A percentile compares a stretch with the other conserved stretches of the same genome.
These are phyloP conservation scores for Spironucleus salmonicida DNA, from an alignment of 208 protist genomes.

Conservation along the genomic window DNA sequence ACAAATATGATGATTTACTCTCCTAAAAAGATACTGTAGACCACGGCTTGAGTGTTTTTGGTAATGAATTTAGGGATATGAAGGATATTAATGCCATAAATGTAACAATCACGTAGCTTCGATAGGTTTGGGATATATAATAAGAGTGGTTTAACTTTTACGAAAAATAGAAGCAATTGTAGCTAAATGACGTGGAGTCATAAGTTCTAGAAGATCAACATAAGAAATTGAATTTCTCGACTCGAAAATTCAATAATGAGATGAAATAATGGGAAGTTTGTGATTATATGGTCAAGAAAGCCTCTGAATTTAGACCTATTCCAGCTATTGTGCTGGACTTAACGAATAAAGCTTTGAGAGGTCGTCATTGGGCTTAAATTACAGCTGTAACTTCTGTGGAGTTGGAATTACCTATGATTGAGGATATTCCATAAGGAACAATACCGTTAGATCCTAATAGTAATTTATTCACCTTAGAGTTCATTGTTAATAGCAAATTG, in stretches of 20 bases:
- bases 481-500: not conserved
- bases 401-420: not conserved
- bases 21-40: not conserved
- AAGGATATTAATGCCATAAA: not conserved
- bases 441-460: not conserved
- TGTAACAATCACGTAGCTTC: not conserved
- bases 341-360: constrained; percentile 6
- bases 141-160: not conserved
- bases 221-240: not conserved
- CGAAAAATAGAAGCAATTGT: not conserved
- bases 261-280: not conserved
- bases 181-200: not conserved
- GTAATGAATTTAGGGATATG: not conserved
- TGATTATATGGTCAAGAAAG: not conserved
- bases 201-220: not conserved
- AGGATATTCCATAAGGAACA: not conserved
- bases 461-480: constrained; percentile 1
- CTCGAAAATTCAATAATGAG: not conserved
- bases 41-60: constrained; percentile 1
- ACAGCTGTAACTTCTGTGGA: not conserved
- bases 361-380: constrained; percentile 24
- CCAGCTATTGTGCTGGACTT: not conserved
- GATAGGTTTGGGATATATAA: not conserved
- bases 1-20: constrained; percentile 14
- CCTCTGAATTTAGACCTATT: not conserved